Percentiles rank a stretch among this genome's conserved stretches.
phyloP scores from a whole-genome alignment of 2,329 filamentous ascomycete species.

The Colletotrichum sublineola region DNA sequence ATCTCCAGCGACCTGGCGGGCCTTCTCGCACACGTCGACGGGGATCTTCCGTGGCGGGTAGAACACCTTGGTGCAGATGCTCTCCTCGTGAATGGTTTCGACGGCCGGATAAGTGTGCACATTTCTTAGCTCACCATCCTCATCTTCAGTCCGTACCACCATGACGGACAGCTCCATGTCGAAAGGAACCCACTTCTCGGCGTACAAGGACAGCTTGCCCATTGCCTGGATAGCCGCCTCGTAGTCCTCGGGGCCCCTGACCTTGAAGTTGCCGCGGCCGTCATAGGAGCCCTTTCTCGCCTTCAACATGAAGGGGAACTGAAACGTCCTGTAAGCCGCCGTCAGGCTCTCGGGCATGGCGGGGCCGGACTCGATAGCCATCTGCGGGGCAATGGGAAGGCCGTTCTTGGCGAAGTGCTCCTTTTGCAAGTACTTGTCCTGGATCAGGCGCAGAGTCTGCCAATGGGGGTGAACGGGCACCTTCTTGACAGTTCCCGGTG shows the following conservation, averaged over 20 bases:
- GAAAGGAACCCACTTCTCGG: constrained; percentile 91
- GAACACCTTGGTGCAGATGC: constrained; percentile 93
- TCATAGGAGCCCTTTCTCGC: constrained; percentile 92
- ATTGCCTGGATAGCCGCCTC: constrained; percentile 78
- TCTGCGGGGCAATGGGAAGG: constrained; percentile 80
- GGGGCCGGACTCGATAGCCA: constrained; percentile 70
- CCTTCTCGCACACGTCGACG: constrained; percentile 70
- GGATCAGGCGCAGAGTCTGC: constrained; percentile 88
- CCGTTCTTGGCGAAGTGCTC: constrained; percentile 77
- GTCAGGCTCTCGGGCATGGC: constrained; percentile 72
- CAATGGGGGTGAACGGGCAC: constrained; percentile 83
- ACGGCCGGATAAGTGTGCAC: constrained; percentile 86
- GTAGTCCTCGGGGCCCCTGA: constrained; percentile 60
- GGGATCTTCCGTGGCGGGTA: constrained; percentile 82
- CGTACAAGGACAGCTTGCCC: constrained; percentile 81
- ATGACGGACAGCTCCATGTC: constrained; percentile 91
- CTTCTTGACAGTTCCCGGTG: constrained; percentile 57
- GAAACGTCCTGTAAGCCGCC: constrained; percentile 73
- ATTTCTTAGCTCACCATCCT: constrained; percentile 61
- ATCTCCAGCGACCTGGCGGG: constrained; percentile 81
- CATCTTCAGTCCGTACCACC: constrained; percentile 89
- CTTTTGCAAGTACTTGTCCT: constrained; percentile 95
- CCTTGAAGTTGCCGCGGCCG: constrained; percentile 77
- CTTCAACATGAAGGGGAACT: constrained; percentile 94
- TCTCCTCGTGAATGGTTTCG: constrained; percentile 95